Percentiles rank a stretch among this genome's conserved stretches.
These are phyloP conservation scores for Protomyces lactucae-debilis DNA, from an alignment of 1,139 yeast species.

Conservation along the genomic window DNA sequence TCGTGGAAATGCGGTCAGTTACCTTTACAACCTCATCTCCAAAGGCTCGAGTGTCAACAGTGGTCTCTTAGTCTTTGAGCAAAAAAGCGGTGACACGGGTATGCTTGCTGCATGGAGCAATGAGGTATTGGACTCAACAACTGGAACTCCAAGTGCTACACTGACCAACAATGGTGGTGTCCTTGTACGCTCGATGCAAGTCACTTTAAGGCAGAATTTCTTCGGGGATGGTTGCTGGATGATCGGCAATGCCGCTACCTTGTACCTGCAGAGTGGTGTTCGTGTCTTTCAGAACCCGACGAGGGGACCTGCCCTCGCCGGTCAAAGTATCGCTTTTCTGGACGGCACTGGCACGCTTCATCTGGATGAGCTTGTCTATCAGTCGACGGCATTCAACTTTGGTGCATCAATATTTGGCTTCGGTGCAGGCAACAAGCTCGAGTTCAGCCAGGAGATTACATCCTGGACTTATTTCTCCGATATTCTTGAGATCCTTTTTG, in stretches of 20 bases:
- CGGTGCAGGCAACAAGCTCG: slow-evolving; percentile 5
- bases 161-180: slow-evolving; percentile 13
- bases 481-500: neutral
- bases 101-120: no score
- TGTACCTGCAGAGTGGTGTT: slow-evolving; percentile 7
- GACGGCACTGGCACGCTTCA: slow-evolving; percentile 1
- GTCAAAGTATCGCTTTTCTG: slow-evolving; percentile 1
- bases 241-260: slow-evolving; percentile 1
- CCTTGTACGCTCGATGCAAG: neutral
- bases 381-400: neutral
- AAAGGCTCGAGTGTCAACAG: neutral
- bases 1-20: neutral
- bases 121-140: neutral
- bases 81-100: no score
- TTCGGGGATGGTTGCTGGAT: slow-evolving; percentile 14
- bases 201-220: neutral
- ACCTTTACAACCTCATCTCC: neutral
- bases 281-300: slow-evolving; percentile 1
- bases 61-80: neutral
- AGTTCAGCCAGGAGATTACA: neutral
- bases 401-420: slow-evolving; percentile 14
- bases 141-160: no score
- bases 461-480: neutral
- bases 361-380: neutral
- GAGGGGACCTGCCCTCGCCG: neutral